Percentiles rank a stretch among this genome's conserved stretches.
phyloP scores from a whole-genome alignment of 331 rosid genomes.

The Malus hybrid region DNA sequence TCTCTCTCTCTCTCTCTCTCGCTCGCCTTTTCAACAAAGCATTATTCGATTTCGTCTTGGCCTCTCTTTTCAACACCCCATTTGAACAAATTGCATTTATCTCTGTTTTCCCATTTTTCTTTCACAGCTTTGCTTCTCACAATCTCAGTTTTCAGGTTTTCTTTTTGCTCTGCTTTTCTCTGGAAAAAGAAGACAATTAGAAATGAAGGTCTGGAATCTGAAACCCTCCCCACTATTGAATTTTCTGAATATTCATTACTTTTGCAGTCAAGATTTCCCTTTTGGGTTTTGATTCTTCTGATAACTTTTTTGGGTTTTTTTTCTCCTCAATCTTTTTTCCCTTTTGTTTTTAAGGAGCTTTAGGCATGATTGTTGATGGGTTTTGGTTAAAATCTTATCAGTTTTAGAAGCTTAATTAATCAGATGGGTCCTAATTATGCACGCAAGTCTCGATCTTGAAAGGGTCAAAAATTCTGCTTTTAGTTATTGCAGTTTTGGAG shows the following conservation, averaged over 20 bases:
- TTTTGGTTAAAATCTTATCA: constrained; percentile 13
- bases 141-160: not conserved
- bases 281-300: not conserved
- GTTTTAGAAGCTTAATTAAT: not conserved
- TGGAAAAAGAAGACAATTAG: constrained; percentile 4
- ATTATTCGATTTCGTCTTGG: constrained; percentile 30
- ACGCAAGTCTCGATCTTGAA: not conserved
- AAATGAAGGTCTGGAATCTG: constrained; percentile 66
- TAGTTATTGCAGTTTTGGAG: not conserved
- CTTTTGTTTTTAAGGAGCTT: constrained; percentile 6
- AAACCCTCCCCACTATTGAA: constrained; percentile 10
- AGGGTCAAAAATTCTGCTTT: constrained; percentile 4
- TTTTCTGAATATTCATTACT: not conserved
- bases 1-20: constrained; percentile 10
- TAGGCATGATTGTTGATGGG: constrained; percentile 1
- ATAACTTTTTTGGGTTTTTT: not conserved
- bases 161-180: constrained; percentile 20
- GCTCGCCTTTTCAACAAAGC: constrained; percentile 19
- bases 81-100: not conserved
- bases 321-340: not conserved
- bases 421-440: not conserved
- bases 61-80: constrained; percentile 7
- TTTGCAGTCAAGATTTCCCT: not conserved
- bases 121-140: not conserved
- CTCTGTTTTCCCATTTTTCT: not conserved